These are phyloP conservation scores for Coemansia sp. DNA, from an alignment of 192 early-diverging fungal genomes.

Conservation along the genomic window DNA sequence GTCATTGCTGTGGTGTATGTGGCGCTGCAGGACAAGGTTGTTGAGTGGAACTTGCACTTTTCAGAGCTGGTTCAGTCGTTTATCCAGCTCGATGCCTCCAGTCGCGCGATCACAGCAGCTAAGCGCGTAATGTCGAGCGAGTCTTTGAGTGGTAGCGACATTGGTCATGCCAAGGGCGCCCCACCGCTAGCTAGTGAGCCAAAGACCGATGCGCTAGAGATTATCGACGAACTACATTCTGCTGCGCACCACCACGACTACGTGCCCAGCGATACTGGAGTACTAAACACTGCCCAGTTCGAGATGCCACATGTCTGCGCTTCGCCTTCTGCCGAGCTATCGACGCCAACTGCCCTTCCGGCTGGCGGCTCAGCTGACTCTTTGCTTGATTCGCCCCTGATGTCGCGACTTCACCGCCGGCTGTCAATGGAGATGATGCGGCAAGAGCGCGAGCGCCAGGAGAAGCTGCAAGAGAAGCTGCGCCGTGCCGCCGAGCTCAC, in stretches of 20 bases:
- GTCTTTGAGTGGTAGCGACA: neutral
- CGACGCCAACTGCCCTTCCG: neutral
- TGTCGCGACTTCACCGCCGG: slow-evolving; percentile 44
- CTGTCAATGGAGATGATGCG: slow-evolving; percentile 50
- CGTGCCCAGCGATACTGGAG: neutral
- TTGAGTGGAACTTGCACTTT: slow-evolving; percentile 84
- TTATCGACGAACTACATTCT: slow-evolving; percentile 46
- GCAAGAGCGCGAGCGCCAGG: slow-evolving; percentile 42
- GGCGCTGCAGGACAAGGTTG: slow-evolving; percentile 74
- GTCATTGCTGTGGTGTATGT: slow-evolving; percentile 77
- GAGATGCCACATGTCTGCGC: slow-evolving; percentile 31
- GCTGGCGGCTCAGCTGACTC: neutral
- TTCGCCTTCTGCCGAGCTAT: slow-evolving; percentile 21
- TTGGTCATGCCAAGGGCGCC: neutral
- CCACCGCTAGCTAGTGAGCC: slow-evolving; percentile 2
- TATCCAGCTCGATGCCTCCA: slow-evolving; percentile 68
- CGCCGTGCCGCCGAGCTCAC: slow-evolving; percentile 18
- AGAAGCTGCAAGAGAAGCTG: slow-evolving; percentile 28
- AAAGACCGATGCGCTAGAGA: slow-evolving; percentile 39
- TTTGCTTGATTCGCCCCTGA: neutral
- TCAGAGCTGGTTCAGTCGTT: slow-evolving; percentile 72
- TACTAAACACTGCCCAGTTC: slow-evolving; percentile 12
- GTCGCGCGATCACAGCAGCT: neutral
- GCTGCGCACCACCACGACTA: slow-evolving; percentile 25
- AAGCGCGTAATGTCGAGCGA: slow-evolving; percentile 12